A percentile compares a stretch with the other conserved stretches of the same genome.
phyloP scores from a whole-genome alignment of 345 rosid species.

The Populus simonii region DNA sequence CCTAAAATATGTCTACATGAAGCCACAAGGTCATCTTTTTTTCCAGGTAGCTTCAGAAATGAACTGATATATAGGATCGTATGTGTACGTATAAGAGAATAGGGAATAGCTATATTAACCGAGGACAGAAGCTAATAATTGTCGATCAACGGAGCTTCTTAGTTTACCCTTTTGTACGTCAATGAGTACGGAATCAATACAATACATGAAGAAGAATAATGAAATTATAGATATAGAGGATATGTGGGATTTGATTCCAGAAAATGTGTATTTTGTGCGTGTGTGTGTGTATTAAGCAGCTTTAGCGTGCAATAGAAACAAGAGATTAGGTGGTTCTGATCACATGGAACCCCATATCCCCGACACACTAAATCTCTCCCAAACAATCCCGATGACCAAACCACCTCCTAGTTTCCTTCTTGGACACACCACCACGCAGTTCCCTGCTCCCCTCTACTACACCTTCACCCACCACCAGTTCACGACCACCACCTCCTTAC shows the following conservation, averaged over 20 bases:
- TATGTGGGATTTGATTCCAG: background rate
- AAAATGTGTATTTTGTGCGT: background rate
- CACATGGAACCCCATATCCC: constrained; percentile 28
- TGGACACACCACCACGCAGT: constrained; percentile 25
- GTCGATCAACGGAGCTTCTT: background rate
- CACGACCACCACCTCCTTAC: background rate
- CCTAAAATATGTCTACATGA: too few species aligned
- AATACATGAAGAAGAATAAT: too few species aligned
- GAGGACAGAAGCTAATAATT: background rate
- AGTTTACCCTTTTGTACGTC: background rate
- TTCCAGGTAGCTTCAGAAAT: too few species aligned
- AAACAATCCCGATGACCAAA: constrained; percentile 6
- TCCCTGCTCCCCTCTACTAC: background rate
- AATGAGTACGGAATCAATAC: background rate
- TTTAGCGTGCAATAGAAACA: constrained; percentile 13
- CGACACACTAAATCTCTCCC: constrained; percentile 21
- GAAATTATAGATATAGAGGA: background rate
- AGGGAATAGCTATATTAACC: background rate
- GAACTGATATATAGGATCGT: background rate
- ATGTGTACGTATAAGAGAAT: background rate
- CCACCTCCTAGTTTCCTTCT: constrained; percentile 26
- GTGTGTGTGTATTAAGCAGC: too few species aligned
- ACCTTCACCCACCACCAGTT: background rate
- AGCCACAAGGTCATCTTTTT: too few species aligned
- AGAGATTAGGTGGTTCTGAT: constrained; percentile 26